Percentiles rank a stretch among this genome's conserved stretches.
Conservation (phyloP, 495 filamentous ascomycete species). For the Penicillium subrubescens region DNA sequence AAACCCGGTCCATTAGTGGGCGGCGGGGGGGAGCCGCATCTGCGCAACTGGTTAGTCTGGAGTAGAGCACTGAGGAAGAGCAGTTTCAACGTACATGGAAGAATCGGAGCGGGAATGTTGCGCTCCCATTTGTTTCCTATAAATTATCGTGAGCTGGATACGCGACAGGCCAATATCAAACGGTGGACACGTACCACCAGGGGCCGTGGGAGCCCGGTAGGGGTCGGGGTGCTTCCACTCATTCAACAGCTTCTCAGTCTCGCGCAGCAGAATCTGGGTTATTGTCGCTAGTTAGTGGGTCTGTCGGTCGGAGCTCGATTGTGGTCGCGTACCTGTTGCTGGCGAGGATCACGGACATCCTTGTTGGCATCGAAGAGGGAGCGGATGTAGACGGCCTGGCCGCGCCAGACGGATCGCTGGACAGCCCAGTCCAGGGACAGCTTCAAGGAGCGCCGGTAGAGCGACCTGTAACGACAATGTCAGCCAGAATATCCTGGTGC, state of each 20-base stretch:
- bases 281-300: background rate
- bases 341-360: conserved; percentile 79
- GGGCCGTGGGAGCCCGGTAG: conserved; percentile 83
- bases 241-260: conserved; percentile 85
- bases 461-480: conserved; percentile 58
- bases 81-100: conserved; percentile 68
- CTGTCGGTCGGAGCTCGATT: background rate
- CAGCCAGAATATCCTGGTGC: conserved; percentile 16
- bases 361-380: conserved; percentile 94
- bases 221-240: conserved; percentile 98
- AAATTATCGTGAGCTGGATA: conserved; percentile 23
- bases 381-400: conserved; percentile 93
- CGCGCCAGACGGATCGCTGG: conserved; percentile 87
- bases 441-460: conserved; percentile 92
- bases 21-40: conserved; percentile 23
- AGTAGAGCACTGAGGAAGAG: background rate
- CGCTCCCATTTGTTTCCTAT: conserved; percentile 94
- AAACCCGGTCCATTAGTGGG: conserved; percentile 17
- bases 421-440: conserved; percentile 93
- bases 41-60: conserved; percentile 13
- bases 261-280: conserved; percentile 71
- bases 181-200: conserved; percentile 73
- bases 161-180: background rate
- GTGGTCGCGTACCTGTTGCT: conserved; percentile 68
- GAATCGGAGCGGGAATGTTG: conserved; percentile 77